Conservation (phyloP, 2,329 filamentous ascomycete genomes). For the Aureobasidium uvarum region DNA sequence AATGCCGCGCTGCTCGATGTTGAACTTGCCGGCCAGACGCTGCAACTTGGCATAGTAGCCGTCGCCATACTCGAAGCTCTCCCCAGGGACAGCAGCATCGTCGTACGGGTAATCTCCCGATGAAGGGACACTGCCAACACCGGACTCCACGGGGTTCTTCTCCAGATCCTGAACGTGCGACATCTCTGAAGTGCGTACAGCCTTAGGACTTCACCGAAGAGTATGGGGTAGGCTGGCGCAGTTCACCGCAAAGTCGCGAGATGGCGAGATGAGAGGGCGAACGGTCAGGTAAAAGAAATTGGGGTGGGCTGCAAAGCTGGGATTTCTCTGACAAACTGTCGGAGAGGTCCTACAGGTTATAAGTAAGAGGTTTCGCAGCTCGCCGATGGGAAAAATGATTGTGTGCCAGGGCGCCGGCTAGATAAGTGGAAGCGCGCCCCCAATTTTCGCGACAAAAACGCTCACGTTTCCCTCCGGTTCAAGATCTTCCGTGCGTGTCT, state of each 20-base stretch:
- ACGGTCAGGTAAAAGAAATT: slow-evolving; percentile 23
- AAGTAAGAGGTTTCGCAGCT: slow-evolving; percentile 17
- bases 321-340: slow-evolving; percentile 26
- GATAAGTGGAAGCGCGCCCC: slow-evolving; percentile 22
- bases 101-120: slow-evolving; percentile 34
- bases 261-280: slow-evolving; percentile 10
- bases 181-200: slow-evolving; percentile 5
- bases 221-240: slow-evolving; percentile 11
- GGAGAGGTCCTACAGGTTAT: slow-evolving; percentile 24
- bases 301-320: not conserved
- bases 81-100: slow-evolving; percentile 55
- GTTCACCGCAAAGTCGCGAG: slow-evolving; percentile 18
- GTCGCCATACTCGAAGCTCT: slow-evolving; percentile 59
- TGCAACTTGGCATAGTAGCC: slow-evolving; percentile 59
- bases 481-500: slow-evolving; percentile 22
- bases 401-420: slow-evolving; percentile 21
- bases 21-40: slow-evolving; percentile 61
- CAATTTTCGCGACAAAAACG: slow-evolving; percentile 25
- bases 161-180: slow-evolving; percentile 32
- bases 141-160: slow-evolving; percentile 33
- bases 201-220: slow-evolving; percentile 17
- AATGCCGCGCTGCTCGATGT: slow-evolving; percentile 72
- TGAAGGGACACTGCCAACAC: slow-evolving; percentile 34
- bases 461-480: slow-evolving; percentile 22
- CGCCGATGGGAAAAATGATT: slow-evolving; percentile 22